Percentiles rank a stretch among this genome's conserved stretches.
phyloP scores from a whole-genome alignment of 1,284 basidiomycete genomes.

The Paramarasmius palmivorus region DNA sequence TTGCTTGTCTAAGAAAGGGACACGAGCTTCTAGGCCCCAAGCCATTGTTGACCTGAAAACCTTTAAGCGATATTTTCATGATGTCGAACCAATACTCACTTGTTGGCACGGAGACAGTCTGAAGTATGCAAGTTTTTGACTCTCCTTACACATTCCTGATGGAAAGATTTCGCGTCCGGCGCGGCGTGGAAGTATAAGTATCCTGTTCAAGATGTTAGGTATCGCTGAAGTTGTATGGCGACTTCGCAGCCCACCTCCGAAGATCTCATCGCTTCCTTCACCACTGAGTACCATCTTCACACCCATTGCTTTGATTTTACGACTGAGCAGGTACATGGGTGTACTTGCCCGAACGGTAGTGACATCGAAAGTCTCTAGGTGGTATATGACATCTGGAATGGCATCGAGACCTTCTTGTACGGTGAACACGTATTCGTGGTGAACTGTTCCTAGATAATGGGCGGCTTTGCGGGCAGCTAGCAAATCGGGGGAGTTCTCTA shows the following conservation, averaged over 20 bases:
- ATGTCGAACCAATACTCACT: conserved; percentile 48
- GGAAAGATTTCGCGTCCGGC: conserved; percentile 86
- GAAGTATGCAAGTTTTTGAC: conserved; percentile 98
- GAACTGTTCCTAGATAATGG: conserved; percentile 90
- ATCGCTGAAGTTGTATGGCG: not conserved
- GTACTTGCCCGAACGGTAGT: conserved; percentile 98
- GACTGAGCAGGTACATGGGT: conserved; percentile 95
- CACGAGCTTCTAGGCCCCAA: conserved; percentile 98
- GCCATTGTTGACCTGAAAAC: conserved; percentile 91
- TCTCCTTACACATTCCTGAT: conserved; percentile 93
- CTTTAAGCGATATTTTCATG: conserved; percentile 8
- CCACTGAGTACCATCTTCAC: conserved; percentile 99
- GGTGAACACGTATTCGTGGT: conserved; percentile 98
- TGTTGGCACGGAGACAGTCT: conserved; percentile 98
- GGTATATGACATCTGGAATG: conserved; percentile 97
- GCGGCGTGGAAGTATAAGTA: conserved; percentile 99
- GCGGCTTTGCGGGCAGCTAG: conserved; percentile 94
- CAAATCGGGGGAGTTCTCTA: conserved; percentile 95
- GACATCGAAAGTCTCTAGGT: conserved; percentile 99
- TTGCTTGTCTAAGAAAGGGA: conserved; percentile 97
- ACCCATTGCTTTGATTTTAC: conserved; percentile 99
- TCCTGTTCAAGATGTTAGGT: conserved; percentile 45
- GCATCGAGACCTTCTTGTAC: conserved; percentile 98
- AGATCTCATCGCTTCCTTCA: conserved; percentile 97
- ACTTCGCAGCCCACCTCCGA: conserved; percentile 70